phyloP scores from a whole-genome alignment of 192 early-diverging fungal species.

The Backusella tarrabulga region DNA sequence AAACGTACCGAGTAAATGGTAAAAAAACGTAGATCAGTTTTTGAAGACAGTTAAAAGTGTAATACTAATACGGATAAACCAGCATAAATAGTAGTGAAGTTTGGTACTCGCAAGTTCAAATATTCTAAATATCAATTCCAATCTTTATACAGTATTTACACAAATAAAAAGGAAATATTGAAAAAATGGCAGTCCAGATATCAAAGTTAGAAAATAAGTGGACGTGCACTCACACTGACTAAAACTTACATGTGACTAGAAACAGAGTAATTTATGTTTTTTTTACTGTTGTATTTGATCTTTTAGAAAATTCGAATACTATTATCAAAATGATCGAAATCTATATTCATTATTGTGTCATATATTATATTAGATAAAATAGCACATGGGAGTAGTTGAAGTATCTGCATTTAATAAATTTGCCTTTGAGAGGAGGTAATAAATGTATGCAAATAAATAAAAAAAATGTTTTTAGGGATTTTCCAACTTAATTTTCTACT shows the following conservation, averaged over 20 bases:
- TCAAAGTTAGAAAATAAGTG: neutral
- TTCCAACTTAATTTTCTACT: neutral
- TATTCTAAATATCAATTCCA: neutral
- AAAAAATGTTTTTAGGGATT: neutral
- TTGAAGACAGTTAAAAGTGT: too few species aligned
- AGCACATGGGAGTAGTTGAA: neutral
- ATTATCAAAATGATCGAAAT: neutral
- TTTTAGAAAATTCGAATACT: neutral
- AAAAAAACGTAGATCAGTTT: neutral
- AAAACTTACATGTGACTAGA: neutral
- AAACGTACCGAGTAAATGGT: neutral
- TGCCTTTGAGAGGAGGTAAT: neutral
- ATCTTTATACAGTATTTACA: neutral
- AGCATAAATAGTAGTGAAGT: neutral
- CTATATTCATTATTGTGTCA: neutral
- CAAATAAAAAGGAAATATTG: neutral
- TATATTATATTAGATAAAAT: neutral
- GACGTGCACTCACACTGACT: neutral
- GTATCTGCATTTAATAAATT: neutral
- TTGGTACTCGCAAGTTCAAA: neutral
- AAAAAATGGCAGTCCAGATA: neutral
- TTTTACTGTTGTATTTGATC: neutral
- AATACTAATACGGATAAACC: neutral
- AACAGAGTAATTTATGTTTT: neutral
- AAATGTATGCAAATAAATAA: constrained; percentile 5